Percentiles rank a stretch among this genome's conserved stretches.
Conservation (phyloP, 345 rosid species). For the Eucalyptus urophylla region DNA sequence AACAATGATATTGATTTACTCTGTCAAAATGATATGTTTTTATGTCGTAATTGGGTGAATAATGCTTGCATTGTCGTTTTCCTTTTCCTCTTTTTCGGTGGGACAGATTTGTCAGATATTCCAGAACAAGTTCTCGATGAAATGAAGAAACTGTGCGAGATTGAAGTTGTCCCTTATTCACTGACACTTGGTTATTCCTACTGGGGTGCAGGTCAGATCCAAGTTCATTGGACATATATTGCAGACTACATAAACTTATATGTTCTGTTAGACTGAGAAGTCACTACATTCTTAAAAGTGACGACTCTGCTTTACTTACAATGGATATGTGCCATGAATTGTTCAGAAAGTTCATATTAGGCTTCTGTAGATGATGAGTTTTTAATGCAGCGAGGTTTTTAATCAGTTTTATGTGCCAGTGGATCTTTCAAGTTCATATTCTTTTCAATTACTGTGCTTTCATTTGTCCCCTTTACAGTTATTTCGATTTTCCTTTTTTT, state of each 20-base stretch:
- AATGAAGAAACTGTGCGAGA: conserved; percentile 38
- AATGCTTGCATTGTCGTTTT: neutral
- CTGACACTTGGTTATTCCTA: conserved; percentile 84
- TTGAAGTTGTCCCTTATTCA: conserved; percentile 65
- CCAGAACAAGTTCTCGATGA: conserved; percentile 45
- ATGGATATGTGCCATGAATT: neutral
- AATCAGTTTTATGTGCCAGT: neutral
- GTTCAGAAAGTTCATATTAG: neutral
- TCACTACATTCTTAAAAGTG: neutral
- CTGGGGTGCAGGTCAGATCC: conserved; percentile 67
- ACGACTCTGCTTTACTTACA: neutral
- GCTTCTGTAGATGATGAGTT: neutral
- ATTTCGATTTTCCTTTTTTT: neutral
- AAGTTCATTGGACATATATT: neutral
- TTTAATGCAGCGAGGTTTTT: neutral
- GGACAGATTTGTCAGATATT: conserved; percentile 61
- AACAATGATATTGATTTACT: neutral
- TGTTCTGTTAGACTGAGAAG: neutral
- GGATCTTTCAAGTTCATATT: neutral
- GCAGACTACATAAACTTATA: neutral
- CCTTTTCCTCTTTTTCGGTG: conserved; percentile 7
- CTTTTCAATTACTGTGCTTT: neutral
- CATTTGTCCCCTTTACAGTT: neutral
- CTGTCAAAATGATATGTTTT: neutral
- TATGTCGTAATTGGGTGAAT: neutral